These are phyloP conservation scores for Grosmannia penicillata DNA, from an alignment of 2,329 filamentous ascomycete species.

Conservation along the genomic window DNA sequence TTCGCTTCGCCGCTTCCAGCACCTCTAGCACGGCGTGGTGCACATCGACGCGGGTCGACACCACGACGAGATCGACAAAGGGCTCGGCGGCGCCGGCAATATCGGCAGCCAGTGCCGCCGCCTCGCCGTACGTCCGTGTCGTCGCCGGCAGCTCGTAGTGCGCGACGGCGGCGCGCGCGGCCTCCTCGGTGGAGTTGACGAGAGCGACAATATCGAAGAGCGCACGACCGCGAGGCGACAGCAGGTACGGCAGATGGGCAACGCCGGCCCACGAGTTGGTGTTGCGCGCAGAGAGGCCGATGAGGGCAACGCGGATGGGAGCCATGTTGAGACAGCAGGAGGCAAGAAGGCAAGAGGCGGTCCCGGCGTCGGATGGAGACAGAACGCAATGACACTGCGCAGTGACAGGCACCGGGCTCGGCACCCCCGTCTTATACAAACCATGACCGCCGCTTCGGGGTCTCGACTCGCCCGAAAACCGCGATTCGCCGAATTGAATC, in stretches of 20 bases:
- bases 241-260: slow-evolving; percentile 46
- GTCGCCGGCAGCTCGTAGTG: slow-evolving; percentile 23
- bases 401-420: too few species aligned
- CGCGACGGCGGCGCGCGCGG: slow-evolving; percentile 24
- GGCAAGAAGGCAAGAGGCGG: too few species aligned
- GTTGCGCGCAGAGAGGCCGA: slow-evolving; percentile 7
- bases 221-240: slow-evolving; percentile 25
- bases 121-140: slow-evolving; percentile 31
- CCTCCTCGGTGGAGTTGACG: slow-evolving; percentile 31
- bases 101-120: slow-evolving; percentile 30
- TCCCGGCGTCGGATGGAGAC: too few species aligned
- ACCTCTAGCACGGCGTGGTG: slow-evolving; percentile 27
- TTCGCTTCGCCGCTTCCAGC: not conserved
- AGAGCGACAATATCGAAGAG: slow-evolving; percentile 36
- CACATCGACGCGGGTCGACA: slow-evolving; percentile 35
- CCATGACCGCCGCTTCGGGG: too few species aligned
- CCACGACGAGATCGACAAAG: slow-evolving; percentile 39
- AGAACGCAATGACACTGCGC: too few species aligned
- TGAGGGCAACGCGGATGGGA: slow-evolving; percentile 5
- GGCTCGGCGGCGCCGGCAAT: slow-evolving; percentile 30
- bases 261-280: slow-evolving; percentile 7
- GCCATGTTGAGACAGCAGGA: not conserved
- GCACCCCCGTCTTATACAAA: too few species aligned
- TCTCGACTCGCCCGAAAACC: too few species aligned
- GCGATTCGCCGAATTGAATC: too few species aligned